Evolutionary conservation across 1,284 basidiomycete species (phyloP), one percentile per base, ranked within the genome.

Genomic region (Uromyces viciae-fabae): DNA sequence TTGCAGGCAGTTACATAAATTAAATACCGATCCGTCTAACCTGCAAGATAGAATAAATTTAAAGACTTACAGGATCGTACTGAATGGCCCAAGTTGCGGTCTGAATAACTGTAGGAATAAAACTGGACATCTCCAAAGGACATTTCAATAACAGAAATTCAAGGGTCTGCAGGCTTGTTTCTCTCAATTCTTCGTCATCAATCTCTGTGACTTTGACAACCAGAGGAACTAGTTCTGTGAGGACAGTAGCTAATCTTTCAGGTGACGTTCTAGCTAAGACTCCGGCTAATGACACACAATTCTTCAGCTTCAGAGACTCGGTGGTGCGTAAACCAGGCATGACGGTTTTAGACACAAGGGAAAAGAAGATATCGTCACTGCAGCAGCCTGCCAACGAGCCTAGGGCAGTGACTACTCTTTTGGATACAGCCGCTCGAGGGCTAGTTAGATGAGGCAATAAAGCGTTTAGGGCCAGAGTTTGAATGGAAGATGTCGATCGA

Each of bases 321-420:
- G 58, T 49, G 5, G 88, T 83, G 8, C 86, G 86, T 52, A 94
- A 88, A 81, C 89, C 89, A 3, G 92, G 91, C n/a, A 91, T 86
- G 2, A 94, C 88, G 54, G 89, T 88, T 0, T 86, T 86, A 62
- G 88, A 87, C 40, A 93, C 86, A 52, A 94, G 86, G 36, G 88
- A 86, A 3, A 87, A 84, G 84, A 92, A 91, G 8, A 90, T 86
- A 7, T 88, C 87, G 4, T 89, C 87, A 52, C 88, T 88, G 5
- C 91, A 90, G 60, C 90, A 90, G 9, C 92, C 92, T 46, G 93
- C 88, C 85, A 83, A 83, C 73, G 77, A 82, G 83, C 87, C 87
- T 60, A 98, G 87, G 0, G 94, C 93, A 33, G 91, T 89, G 80
- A 98, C 95, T 1, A 93, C 91, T 77, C 94, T 92, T 87, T 97